Evolutionary conservation across 352 stramenopile species (phyloP), one percentile per base, ranked within the genome.

Genomic region (Globisporangium splendens): DNA sequence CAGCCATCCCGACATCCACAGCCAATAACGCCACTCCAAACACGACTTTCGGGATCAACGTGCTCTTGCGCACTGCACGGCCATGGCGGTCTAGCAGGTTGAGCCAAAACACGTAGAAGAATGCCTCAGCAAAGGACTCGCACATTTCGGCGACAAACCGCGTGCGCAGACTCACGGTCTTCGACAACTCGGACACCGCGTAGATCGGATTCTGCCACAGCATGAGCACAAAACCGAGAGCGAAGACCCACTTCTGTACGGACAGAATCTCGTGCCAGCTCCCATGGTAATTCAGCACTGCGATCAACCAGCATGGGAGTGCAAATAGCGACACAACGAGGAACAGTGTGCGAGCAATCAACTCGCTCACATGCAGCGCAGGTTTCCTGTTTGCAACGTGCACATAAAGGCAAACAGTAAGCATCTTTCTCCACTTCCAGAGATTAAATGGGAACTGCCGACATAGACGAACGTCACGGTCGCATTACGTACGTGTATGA

Each of bases 171-270:
- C 69, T 86, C 46, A 87, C 70, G 4, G 58, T 78, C 18, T 68
- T 65, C 41, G 74, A 85, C 56, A 88, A 69, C 39, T 91, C 71
- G 3, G 83, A 77, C 46, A 82, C 61, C 8, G 77, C 73, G 46
- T 88, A 89, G 17, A 92, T 76, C 11, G 85, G 85, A 28, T 95
- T 95, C 52, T 95, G 85, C 79, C 80, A 95, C 10, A 92, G 58
- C n/a, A 92, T 56, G 7, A 95, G 66, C 49, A 90, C 81, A 43
- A 88, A 55, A 14, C 83, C 80, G 22, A 95, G 56, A 1, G 70
- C 78, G 10, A 93, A 53, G 20, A 93, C 61, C 77, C 79, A 90
- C 44, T 84, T 88, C 49, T 95, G 85, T 11, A 91, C 79, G 0
- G 71, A 70, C 38, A 93, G 66, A 1, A 88, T 56, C 49, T 75